Evolutionary conservation across 2,329 filamentous ascomycete species (phyloP), one percentile per base, ranked within the genome.

Genomic region (Xenoacremonium recifei): DNA sequence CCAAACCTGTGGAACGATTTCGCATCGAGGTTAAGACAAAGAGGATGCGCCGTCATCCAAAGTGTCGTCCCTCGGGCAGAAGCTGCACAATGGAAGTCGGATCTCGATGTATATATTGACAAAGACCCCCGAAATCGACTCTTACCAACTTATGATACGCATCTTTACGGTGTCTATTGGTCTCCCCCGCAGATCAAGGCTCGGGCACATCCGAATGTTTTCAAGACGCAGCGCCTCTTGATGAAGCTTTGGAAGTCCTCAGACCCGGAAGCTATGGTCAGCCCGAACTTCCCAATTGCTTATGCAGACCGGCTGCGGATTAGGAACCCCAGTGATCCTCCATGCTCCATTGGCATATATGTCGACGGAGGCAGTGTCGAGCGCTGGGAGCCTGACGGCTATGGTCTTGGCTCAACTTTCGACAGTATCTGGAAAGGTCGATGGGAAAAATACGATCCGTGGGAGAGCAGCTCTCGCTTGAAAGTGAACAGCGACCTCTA

Each of bases 361-460:
- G 66, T 81, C 5, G 82, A 85, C 48, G 79, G 79, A n/a, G 82
- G 82, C 11, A 79, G 76, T 31, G 71, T 82, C 4, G 81, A 85
- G 52, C 69, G 82, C n/a, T 85, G 82, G 82, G 82, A 85, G 55
- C 70, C 77, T 16, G 71, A 76, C 9, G 80, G 80, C 21, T 85
- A 85, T 51, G 74, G 77, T 4, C 64, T 59, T 11, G 66, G 76
- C 6, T 67, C 71, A 5, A 83, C 86, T 3, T 92, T 90, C 61
- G 72, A 77, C 37, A 65, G 75, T 20, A 79, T 92, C 38, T 82
- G 83, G 51, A 64, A 77, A 34, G 88, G 87, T 0, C 64, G 74
- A 7, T 91, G 86, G 86, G 87, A 91, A 57, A 68, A 80, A 3
- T 89, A 85, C 57, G 84, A 91, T 53, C 80, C 87, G 0, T 91